Conservation (phyloP, 2,329 filamentous ascomycete species). For the Magnaporthiopsis poae region DNA sequence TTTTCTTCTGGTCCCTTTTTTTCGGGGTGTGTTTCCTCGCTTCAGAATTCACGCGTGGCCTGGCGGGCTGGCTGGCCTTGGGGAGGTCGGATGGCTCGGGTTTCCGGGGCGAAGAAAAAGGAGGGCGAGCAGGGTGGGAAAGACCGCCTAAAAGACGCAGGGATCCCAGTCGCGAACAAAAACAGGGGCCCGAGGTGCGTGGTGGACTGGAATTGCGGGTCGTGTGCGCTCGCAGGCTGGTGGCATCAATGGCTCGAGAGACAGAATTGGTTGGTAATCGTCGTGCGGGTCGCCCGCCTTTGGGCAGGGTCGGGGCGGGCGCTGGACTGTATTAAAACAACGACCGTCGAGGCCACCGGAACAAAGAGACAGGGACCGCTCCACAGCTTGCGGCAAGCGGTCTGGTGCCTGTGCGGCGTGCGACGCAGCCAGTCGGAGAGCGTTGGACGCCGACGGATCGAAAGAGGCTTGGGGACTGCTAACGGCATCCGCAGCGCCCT, state of each 20-base stretch:
- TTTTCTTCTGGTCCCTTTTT: not conserved
- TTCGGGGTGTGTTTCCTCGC: not conserved
- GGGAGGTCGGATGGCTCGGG: constrained; percentile 6
- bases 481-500: constrained; percentile 21
- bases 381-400: too few species aligned
- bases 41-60: not conserved
- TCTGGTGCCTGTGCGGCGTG: not conserved
- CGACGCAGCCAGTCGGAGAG: not conserved
- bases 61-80: constrained; percentile 2
- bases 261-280: constrained; percentile 8
- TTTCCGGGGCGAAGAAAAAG: constrained; percentile 3
- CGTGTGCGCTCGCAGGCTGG: not conserved
- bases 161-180: constrained; percentile 4
- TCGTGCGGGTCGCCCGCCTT: not conserved
- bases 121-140: constrained; percentile 6
- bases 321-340: not conserved
- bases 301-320: not conserved
- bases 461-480: not conserved
- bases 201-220: constrained; percentile 8
- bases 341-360: too few species aligned
- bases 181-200: constrained; percentile 3
- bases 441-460: not conserved
- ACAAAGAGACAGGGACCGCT: too few species aligned
- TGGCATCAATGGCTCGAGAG: not conserved
- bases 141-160: constrained; percentile 4